phyloP scores from a whole-genome alignment of 805 yeast genomes.

The Sugiyamaella mastotermitis region DNA sequence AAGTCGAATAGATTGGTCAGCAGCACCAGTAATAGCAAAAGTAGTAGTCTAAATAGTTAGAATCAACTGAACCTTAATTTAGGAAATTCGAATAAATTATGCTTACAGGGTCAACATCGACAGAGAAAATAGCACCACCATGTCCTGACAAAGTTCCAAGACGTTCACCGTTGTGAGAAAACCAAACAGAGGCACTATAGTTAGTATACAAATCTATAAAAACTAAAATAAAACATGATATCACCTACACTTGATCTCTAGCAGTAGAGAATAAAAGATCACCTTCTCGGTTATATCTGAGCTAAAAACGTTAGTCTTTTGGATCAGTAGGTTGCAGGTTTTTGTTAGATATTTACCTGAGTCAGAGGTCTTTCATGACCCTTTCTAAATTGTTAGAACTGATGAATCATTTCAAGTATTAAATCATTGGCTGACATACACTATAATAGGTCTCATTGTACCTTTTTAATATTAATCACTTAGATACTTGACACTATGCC shows the following conservation, averaged over 20 bases:
- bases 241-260: slow-evolving; percentile 82
- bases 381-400: too few species aligned
- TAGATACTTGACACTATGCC: slow-evolving; percentile 1
- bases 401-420: too few species aligned
- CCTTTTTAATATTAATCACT: neutral
- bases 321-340: too few species aligned
- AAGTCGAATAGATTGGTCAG: slow-evolving; percentile 77
- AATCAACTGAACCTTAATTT: too few species aligned
- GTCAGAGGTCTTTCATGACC: slow-evolving; percentile 2
- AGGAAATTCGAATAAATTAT: too few species aligned
- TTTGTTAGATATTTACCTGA: too few species aligned
- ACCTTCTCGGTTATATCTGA: slow-evolving; percentile 92
- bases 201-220: too few species aligned
- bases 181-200: slow-evolving; percentile 94
- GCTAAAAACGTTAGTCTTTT: too few species aligned
- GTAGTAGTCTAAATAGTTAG: too few species aligned
- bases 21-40: slow-evolving; percentile 79
- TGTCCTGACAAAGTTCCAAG: slow-evolving; percentile 88
- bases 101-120: slow-evolving; percentile 77
- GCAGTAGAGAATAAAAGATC: slow-evolving; percentile 89
- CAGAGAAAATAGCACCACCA: slow-evolving; percentile 90
- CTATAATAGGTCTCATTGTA: slow-evolving; percentile 51
- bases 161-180: slow-evolving; percentile 91
- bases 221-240: slow-evolving; percentile 14
- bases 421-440: slow-evolving; percentile 19